Base-by-base conservation (phyloP, 2,329 filamentous ascomycete species). In the Bipolaris victoriae region DNA sequence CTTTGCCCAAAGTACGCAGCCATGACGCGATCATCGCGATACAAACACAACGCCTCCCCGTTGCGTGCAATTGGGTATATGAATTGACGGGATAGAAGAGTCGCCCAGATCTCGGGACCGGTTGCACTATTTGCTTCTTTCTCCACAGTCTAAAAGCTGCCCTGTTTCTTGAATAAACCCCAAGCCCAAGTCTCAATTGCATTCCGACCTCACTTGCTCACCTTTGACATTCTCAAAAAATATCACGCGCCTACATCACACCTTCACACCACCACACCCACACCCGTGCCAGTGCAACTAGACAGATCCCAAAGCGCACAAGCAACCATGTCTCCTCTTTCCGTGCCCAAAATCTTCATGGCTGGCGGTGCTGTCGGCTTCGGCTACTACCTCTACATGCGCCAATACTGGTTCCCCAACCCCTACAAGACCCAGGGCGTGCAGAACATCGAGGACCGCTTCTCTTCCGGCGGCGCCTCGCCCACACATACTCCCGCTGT, bases 381-480 rank as follows among this genome's bases (percentile, higher is more conserved):
- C 59, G 63, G 62, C 49, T 76, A 76, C 66, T 72, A 75, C 64
- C 63, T 75, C 49, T 67, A 69, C 58, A 75, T 75, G 70, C 68
- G 73, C 55, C 69, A 69, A 50, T 73, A 75, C 63, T 75, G 73
- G 74, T 75, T 73, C 67, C 71, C 72, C 51, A 73, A 76, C 59
- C 70, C 73, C 10, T 74, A 74, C 66, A 74, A 75, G 65, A 76
- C 74, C 24, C 63, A 65, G 39, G 73, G 60, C 33, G 58, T 70
- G n/a, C 61, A 73, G 61, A 74, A 74, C 55, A 70, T 76, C 40
- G 74, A 74, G 53, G 66, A 73, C 47, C 66, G 72, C 22, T 76
- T 64, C 57, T 67, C 70, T 3, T 53, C 72, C 10, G 74, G 68
- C 33, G 74, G 74, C 52, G 74, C 64, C 3, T 52, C 67, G 24